These are phyloP conservation scores for Nepenthes gracilis DNA, from an alignment of 148 eudicot species.

Conservation along the genomic window DNA sequence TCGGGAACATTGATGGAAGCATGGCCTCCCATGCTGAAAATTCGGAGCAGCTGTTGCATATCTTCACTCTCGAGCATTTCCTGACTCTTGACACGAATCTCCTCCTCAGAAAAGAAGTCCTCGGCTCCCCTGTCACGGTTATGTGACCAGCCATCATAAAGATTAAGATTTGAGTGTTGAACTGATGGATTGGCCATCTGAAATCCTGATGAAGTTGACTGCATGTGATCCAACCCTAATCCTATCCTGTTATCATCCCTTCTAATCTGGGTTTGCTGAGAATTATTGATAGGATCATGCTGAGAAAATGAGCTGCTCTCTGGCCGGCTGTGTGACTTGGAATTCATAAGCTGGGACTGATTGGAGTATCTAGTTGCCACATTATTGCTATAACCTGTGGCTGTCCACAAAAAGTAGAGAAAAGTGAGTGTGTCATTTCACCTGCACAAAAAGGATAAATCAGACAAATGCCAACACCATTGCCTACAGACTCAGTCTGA, in stretches of 20 bases:
- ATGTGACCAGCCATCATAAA: conserved; percentile 64
- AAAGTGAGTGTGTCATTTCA: neutral
- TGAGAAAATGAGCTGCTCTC: conserved; percentile 30
- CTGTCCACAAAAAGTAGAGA: conserved; percentile 3
- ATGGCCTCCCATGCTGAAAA: conserved; percentile 70
- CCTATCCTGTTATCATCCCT: conserved; percentile 28
- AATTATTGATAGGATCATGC: conserved; percentile 24
- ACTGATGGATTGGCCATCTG: conserved; percentile 26
- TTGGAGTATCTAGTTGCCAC: conserved; percentile 26
- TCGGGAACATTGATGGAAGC: conserved; percentile 34
- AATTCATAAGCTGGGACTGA: conserved; percentile 32
- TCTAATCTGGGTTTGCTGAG: conserved; percentile 27
- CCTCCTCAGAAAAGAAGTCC: conserved; percentile 64
- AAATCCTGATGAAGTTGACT: conserved; percentile 39
- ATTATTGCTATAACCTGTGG: conserved; percentile 44
- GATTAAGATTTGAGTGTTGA: conserved; percentile 37
- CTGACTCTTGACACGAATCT: conserved; percentile 73
- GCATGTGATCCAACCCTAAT: conserved; percentile 52
- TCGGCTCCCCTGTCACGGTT: conserved; percentile 39
- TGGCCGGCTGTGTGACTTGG: conserved; percentile 36
- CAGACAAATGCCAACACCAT: neutral
- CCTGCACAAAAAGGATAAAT: neutral
- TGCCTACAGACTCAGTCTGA: no score
- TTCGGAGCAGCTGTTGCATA: conserved; percentile 82
- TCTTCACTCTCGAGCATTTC: conserved; percentile 90